These are phyloP conservation scores for Cystofilobasidium bisporidii DNA, from an alignment of 768 basidiomycete genomes.

Conservation along the genomic window DNA sequence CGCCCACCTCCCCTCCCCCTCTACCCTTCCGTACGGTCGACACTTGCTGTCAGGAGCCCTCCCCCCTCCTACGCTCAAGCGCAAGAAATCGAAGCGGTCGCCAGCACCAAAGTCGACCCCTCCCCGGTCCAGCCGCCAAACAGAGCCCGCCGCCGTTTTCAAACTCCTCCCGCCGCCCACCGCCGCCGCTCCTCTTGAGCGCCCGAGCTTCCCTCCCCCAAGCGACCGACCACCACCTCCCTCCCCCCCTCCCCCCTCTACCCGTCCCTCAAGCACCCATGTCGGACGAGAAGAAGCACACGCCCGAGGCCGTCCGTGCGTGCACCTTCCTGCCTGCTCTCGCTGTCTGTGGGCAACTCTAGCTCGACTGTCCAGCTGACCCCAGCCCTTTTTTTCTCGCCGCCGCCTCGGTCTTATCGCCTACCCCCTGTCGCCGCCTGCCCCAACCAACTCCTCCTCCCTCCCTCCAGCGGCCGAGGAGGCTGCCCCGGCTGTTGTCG, in stretches of 20 bases:
- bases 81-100: no score
- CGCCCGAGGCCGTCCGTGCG: conserved; percentile 7
- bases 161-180: neutral
- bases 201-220: neutral
- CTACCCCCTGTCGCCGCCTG: conserved; percentile 10
- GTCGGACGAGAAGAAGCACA: conserved; percentile 14
- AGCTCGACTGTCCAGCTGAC: neutral
- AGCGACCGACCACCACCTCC: neutral
- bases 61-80: no score
- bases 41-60: no score
- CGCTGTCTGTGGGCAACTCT: neutral
- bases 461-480: conserved; percentile 28
- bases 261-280: neutral
- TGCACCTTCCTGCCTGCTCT: neutral
- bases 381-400: neutral
- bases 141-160: neutral
- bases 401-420: neutral
- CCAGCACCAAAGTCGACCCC: no score
- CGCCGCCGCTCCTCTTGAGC: neutral
- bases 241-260: neutral
- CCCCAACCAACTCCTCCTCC: neutral
- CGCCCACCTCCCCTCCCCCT: no score
- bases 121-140: no score
- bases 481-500: conserved; percentile 15
- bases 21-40: no score